These are phyloP conservation scores for Porphyra umbilicalis DNA, from an alignment of 31 red algal species.

Conservation along the genomic window DNA sequence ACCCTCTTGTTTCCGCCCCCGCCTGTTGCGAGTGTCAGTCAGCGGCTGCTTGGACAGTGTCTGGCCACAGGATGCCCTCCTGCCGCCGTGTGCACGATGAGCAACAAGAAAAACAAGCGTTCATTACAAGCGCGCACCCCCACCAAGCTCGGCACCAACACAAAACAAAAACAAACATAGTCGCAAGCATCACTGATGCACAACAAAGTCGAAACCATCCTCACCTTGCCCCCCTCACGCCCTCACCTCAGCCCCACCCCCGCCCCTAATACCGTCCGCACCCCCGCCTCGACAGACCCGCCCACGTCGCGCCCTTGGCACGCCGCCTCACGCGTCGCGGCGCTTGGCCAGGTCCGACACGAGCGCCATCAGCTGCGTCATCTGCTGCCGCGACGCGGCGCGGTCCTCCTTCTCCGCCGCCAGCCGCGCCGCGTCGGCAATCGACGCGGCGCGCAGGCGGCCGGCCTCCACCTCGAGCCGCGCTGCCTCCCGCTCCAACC, in stretches of 20 bases:
- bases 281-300: too few species aligned
- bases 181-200: too few species aligned
- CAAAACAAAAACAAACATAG: background rate
- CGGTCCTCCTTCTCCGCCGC: background rate
- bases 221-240: background rate
- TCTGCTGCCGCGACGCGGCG: background rate
- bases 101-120: background rate
- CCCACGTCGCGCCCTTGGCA: background rate
- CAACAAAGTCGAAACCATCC: background rate
- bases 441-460: background rate
- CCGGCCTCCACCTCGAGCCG: background rate
- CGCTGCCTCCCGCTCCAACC: background rate
- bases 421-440: background rate
- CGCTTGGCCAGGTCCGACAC: slow-evolving; percentile 4
- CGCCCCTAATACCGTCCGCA: too few species aligned
- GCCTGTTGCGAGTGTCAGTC: background rate
- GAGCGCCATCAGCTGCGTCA: slow-evolving; percentile 3
- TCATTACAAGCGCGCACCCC: too few species aligned
- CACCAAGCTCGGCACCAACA: too few species aligned
- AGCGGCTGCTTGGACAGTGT: background rate
- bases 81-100: background rate
- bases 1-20: background rate
- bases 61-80: background rate
- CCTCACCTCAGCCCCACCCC: too few species aligned
- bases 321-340: background rate